phyloP scores from a whole-genome alignment of 306 rosid genomes.

The Arachis stenosperma region DNA sequence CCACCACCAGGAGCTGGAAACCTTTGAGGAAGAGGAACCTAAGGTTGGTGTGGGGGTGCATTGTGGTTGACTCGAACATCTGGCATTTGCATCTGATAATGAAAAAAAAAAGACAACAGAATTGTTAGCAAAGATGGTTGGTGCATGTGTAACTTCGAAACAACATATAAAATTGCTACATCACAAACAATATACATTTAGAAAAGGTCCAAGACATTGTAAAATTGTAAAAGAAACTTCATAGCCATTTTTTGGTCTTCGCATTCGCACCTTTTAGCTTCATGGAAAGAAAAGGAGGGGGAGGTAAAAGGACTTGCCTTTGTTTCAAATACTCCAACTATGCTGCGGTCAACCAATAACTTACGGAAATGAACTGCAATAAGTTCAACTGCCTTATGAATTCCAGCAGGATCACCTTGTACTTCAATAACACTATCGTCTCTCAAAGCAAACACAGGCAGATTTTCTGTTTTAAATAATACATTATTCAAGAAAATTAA shows the following conservation, averaged over 20 bases:
- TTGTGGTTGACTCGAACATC: conserved; percentile 46
- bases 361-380: conserved; percentile 36
- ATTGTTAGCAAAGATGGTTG: not conserved
- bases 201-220: not conserved
- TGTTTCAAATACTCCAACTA: conserved; percentile 48
- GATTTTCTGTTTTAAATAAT: conserved; percentile 38
- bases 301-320: conserved; percentile 30
- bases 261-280: not conserved
- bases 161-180: not conserved
- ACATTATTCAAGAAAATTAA: not conserved
- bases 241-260: not conserved
- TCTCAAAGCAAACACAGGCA: conserved; percentile 46
- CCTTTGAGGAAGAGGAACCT: conserved; percentile 48
- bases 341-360: conserved; percentile 57
- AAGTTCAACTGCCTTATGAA: conserved; percentile 40
- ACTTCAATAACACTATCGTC: conserved; percentile 54
- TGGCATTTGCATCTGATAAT: conserved; percentile 44
- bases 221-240: not conserved
- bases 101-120: not conserved
- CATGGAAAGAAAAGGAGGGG: not conserved
- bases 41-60: conserved; percentile 43
- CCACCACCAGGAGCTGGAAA: conserved; percentile 42
- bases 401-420: conserved; percentile 50
- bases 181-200: not conserved
- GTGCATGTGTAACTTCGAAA: not conserved